Percentiles rank a stretch among this genome's conserved stretches.
Conservation (phyloP, 306 rosid species). For the Argentina anserina region DNA sequence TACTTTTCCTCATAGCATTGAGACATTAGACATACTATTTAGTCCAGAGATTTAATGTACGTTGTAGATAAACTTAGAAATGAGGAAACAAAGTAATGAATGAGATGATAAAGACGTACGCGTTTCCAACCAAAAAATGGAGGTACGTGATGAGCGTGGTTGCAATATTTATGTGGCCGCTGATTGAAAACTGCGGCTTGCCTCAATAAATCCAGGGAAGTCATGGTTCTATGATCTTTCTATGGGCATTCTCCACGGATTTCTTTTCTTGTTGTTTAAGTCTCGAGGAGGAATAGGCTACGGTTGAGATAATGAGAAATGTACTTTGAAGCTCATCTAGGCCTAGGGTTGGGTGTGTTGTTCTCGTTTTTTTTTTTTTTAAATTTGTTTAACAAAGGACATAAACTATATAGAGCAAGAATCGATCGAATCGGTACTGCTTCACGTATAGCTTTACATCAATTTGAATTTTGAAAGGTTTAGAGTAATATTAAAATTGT, state of each 20-base stretch:
- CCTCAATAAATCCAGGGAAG: background rate
- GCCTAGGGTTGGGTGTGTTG: no score
- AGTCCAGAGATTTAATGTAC: background rate
- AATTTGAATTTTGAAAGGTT: no score
- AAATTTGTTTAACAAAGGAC: no score
- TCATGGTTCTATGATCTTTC: background rate
- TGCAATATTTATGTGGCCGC: constrained; percentile 1
- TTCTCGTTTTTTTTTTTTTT: no score
- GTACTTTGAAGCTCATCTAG: background rate
- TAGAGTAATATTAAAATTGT: no score
- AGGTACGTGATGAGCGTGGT: background rate
- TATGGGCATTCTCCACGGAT: background rate
- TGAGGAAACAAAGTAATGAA: background rate
- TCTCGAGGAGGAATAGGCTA: background rate
- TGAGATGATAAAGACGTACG: background rate
- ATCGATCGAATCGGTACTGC: no score
- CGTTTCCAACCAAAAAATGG: background rate
- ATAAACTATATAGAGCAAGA: no score
- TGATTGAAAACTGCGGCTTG: background rate
- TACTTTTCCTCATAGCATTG: background rate
- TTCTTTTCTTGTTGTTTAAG: background rate
- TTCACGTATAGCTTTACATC: no score
- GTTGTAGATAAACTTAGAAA: background rate
- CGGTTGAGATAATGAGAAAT: background rate
- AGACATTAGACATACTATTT: background rate